Evolutionary conservation across 2,329 filamentous ascomycete species (phyloP).

Genomic region (Mycogone perniciosa): DNA sequence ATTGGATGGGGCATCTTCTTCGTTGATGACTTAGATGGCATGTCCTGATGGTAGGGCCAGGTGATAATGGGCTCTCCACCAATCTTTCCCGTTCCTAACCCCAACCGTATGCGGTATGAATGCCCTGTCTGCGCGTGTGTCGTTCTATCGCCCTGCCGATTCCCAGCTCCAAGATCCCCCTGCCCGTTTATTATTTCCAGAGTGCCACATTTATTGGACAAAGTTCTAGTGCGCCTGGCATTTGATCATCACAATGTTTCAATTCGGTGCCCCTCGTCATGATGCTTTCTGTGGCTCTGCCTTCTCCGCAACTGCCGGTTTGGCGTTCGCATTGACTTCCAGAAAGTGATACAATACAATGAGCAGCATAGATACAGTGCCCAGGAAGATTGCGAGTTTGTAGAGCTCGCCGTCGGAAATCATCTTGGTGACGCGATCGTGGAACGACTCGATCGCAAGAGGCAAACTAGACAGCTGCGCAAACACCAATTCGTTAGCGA

Average conservation of each 20-base stretch:
- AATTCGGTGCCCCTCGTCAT: background rate
- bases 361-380: constrained; percentile 80
- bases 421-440: constrained; percentile 53
- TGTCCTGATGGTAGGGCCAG: no score
- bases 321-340: constrained; percentile 67
- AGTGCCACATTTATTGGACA: background rate
- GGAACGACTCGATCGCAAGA: constrained; percentile 4
- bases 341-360: constrained; percentile 96
- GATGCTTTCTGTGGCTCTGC: constrained; percentile 12
- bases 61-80: no score
- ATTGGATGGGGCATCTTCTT: no score
- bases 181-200: no score
- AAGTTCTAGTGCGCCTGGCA: background rate
- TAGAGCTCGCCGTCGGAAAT: constrained; percentile 93
- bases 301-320: constrained; percentile 11
- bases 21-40: no score
- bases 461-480: constrained; percentile 1
- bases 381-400: constrained; percentile 85
- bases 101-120: no score
- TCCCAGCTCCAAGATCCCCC: no score
- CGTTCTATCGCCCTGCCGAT: no score
- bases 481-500: constrained; percentile 1
- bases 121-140: no score
- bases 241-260: background rate
- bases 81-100: no score